A percentile compares a stretch with the other conserved stretches of the same genome.
phyloP scores from a whole-genome alignment of 192 early-diverging fungal genomes.

The Coemansia sp. region DNA sequence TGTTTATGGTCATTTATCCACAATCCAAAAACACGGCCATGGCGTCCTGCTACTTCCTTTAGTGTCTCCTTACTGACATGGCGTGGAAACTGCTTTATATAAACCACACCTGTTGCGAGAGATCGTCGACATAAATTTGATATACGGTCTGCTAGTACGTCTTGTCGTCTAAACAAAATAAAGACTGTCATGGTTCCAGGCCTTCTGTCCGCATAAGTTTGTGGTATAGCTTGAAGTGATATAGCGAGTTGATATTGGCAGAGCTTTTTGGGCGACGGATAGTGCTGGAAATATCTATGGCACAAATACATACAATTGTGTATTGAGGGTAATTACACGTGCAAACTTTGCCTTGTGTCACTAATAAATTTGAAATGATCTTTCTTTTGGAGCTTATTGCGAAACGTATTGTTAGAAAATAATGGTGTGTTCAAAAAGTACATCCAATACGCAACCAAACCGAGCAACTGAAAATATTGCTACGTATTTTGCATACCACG shows the following conservation, averaged over 20 bases:
- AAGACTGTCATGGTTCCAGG: neutral
- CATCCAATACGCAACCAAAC: too few relatives aligned
- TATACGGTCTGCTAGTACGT: neutral
- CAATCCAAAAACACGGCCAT: constrained; percentile 5
- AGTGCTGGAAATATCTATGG: neutral
- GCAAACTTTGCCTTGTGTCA: neutral
- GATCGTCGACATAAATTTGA: neutral
- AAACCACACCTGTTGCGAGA: constrained; percentile 21
- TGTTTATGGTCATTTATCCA: constrained; percentile 1
- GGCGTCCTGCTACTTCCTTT: neutral
- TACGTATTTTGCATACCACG: too few relatives aligned
- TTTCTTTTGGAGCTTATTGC: too few relatives aligned
- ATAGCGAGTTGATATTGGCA: neutral
- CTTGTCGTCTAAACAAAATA: neutral
- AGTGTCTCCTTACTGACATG: neutral
- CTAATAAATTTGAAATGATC: too few relatives aligned
- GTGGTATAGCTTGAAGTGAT: neutral
- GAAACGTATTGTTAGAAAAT: too few relatives aligned
- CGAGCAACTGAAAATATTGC: too few relatives aligned
- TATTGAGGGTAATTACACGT: neutral
- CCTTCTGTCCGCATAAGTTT: neutral
- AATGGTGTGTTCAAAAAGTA: too few relatives aligned
- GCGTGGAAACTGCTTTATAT: constrained; percentile 8
- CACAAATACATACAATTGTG: neutral
- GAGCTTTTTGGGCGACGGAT: neutral